Percentiles rank a stretch among this genome's conserved stretches.
Conservation (phyloP, 2,329 filamentous ascomycete species). For the Exutisphaerella laricina region DNA sequence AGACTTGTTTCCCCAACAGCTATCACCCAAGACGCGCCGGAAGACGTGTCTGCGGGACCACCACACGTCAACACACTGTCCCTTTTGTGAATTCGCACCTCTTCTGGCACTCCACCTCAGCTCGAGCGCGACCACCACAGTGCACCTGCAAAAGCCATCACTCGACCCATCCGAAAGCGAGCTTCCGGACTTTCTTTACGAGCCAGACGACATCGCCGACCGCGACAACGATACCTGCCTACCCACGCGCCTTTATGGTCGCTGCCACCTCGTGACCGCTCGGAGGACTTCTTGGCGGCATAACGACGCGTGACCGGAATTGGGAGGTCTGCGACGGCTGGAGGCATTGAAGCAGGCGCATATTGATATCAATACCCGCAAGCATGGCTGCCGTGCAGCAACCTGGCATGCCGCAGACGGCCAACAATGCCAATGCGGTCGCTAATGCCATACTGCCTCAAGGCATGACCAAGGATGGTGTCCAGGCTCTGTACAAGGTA, state of each 20-base stretch:
- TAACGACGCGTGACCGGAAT: slow-evolving; percentile 18
- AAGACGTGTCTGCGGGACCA: too few relatives aligned
- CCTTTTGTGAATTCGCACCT: not conserved
- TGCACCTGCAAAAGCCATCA: slow-evolving; percentile 2
- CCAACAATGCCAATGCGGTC: slow-evolving; percentile 12
- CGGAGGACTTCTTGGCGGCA: slow-evolving; percentile 8
- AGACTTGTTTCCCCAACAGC: too few relatives aligned
- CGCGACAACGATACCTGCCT: not conserved
- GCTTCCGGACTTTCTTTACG: not conserved
- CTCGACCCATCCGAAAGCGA: slow-evolving; percentile 1
- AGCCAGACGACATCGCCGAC: not conserved
- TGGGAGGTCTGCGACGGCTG: slow-evolving; percentile 12
- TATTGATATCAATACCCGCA: slow-evolving; percentile 11
- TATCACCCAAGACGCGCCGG: too few relatives aligned
- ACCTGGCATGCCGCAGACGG: slow-evolving; percentile 23
- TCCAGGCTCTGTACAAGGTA: slow-evolving; percentile 69
- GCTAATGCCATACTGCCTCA: slow-evolving; percentile 24
- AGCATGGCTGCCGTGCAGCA: slow-evolving; percentile 29
- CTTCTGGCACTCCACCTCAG: not conserved
- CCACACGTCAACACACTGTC: too few relatives aligned
- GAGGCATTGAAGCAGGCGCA: slow-evolving; percentile 8
- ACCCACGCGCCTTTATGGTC: slow-evolving; percentile 8
- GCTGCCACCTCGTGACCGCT: slow-evolving; percentile 7
- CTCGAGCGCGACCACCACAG: not conserved
- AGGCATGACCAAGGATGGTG: slow-evolving; percentile 68